Evolutionary conservation across 2,329 filamentous ascomycete genomes (phyloP).

Genomic region (Calonectria montana): DNA sequence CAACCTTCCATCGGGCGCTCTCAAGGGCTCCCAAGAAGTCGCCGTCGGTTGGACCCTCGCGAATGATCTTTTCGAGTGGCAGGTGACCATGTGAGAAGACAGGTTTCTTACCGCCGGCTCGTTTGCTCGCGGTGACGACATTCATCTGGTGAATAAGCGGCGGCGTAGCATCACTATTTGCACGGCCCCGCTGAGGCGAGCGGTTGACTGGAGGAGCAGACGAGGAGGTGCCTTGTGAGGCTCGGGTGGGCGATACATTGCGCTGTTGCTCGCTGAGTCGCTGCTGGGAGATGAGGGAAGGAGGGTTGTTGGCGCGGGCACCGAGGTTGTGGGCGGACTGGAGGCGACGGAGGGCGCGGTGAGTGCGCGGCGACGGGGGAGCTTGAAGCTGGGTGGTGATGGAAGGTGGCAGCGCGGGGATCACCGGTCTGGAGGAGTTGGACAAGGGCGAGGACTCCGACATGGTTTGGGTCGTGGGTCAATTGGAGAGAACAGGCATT

Average conservation of each 20-base stretch:
- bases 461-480: constrained; percentile 30
- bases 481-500: constrained; percentile 12
- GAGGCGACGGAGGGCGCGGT: constrained; percentile 76
- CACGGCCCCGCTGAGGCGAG: constrained; percentile 69
- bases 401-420: constrained; percentile 38
- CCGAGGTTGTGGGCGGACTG: constrained; percentile 80
- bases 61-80: constrained; percentile 79
- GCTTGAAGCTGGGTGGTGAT: constrained; percentile 60
- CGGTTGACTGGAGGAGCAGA: constrained; percentile 41
- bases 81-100: constrained; percentile 65
- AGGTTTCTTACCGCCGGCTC: constrained; percentile 55
- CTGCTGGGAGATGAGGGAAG: constrained; percentile 73
- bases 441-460: constrained; percentile 31
- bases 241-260: constrained; percentile 48
- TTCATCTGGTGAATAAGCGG: constrained; percentile 52
- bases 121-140: constrained; percentile 49
- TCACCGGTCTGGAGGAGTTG: constrained; percentile 30
- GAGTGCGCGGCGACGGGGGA: constrained; percentile 72
- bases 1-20: constrained; percentile 77
- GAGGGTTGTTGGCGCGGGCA: constrained; percentile 60
- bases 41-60: constrained; percentile 81
- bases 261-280: constrained; percentile 60
- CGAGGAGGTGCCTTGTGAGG: constrained; percentile 15
- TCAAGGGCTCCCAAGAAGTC: constrained; percentile 76
- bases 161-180: constrained; percentile 77